Evolutionary conservation across 129 eudicot genomes (phyloP).

Genomic region (Chrysanthemum lavandulifolium): DNA sequence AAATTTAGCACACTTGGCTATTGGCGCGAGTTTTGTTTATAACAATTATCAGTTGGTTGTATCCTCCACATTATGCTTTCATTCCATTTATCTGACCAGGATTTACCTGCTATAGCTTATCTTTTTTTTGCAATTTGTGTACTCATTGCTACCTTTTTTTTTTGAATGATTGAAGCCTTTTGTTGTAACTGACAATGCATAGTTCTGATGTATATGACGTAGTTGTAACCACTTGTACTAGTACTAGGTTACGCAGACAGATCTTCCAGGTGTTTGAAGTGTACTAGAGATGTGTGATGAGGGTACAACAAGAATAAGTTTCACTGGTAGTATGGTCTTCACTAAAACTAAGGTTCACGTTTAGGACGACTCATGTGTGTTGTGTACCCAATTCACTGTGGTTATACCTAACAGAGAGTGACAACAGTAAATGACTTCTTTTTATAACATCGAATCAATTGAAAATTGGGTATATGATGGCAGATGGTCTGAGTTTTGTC

Average conservation of each 20-base stretch:
- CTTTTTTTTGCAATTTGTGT: slow-evolving; percentile 12
- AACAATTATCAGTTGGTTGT: too few species aligned
- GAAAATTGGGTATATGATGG: not conserved
- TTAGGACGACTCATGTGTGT: not conserved
- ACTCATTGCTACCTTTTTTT: not conserved
- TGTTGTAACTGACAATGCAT: not conserved
- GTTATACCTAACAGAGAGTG: not conserved
- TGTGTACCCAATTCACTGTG: not conserved
- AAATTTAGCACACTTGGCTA: too few species aligned
- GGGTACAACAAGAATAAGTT: too few species aligned
- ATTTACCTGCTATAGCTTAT: slow-evolving; percentile 5
- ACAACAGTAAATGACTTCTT: not conserved
- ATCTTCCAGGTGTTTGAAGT: not conserved
- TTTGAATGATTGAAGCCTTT: slow-evolving; percentile 1
- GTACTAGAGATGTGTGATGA: not conserved
- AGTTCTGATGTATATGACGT: not conserved
- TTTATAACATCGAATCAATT: not conserved
- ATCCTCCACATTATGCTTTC: too few species aligned
- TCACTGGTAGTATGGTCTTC: too few species aligned
- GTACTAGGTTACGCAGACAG: not conserved
- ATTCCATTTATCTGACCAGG: not conserved
- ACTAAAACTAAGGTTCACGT: not conserved
- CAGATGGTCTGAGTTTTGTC: not conserved
- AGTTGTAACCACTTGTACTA: not conserved
- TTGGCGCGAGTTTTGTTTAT: too few species aligned